A percentile compares a stretch with the other conserved stretches of the same genome.
Conservation (phyloP, 2,329 filamentous ascomycete genomes). For the Penicillium sp. region DNA sequence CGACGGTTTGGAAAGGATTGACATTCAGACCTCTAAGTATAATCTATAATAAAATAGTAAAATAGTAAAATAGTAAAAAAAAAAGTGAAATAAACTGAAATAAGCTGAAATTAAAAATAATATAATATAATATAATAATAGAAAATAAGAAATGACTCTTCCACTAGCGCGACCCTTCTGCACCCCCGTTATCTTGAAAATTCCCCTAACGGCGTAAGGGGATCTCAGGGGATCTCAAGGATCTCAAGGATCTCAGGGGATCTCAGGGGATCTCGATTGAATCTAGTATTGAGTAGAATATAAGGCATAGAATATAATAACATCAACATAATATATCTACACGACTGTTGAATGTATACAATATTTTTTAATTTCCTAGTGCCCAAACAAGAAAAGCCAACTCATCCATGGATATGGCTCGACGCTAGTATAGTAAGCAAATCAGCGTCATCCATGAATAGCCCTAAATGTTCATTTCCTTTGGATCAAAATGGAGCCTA, state of each 20-base stretch:
- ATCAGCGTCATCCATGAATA: constrained; percentile 18
- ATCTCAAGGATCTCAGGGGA: not conserved
- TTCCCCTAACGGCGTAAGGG: constrained; percentile 26
- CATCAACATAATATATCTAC: too few relatives aligned
- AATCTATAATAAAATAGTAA: not conserved
- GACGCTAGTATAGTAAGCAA: constrained; percentile 24
- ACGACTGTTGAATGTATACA: too few relatives aligned
- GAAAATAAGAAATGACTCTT: constrained; percentile 24
- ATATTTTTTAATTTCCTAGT: constrained; percentile 9
- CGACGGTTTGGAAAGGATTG: constrained; percentile 25
- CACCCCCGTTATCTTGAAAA: constrained; percentile 28
- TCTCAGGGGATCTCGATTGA: constrained; percentile 5
- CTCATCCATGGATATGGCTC: constrained; percentile 24
- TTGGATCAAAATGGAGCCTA: constrained; percentile 5
- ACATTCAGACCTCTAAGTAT: constrained; percentile 20
- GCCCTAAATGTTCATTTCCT: not conserved
- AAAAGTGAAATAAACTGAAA: too few relatives aligned
- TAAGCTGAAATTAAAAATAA: not conserved
- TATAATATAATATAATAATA: constrained; percentile 1
- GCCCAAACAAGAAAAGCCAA: not conserved
- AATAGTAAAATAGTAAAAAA: not conserved
- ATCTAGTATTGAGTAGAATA: not conserved
- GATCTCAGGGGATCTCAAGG: constrained; percentile 7
- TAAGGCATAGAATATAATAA: too few relatives aligned
- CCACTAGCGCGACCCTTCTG: constrained; percentile 26